These are phyloP conservation scores for Syzygium grande DNA, from an alignment of 345 rosid species.

Conservation along the genomic window DNA sequence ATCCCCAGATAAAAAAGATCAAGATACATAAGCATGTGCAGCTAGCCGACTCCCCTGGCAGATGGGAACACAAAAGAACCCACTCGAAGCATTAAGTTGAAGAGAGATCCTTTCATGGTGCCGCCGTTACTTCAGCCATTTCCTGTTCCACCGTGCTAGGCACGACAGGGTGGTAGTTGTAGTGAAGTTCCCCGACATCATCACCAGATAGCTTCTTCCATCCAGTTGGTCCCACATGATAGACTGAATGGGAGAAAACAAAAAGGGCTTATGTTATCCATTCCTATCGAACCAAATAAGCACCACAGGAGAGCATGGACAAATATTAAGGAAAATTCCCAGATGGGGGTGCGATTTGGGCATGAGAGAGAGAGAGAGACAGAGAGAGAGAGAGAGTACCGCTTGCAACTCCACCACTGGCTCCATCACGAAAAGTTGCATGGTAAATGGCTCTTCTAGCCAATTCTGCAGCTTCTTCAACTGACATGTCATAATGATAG, in stretches of 20 bases:
- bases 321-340: background rate
- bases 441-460: slow-evolving; percentile 96
- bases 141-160: slow-evolving; percentile 71
- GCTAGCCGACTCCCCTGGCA: background rate
- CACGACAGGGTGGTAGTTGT: slow-evolving; percentile 63
- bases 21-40: background rate
- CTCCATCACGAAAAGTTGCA: slow-evolving; percentile 98
- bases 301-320: background rate
- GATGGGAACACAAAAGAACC: background rate
- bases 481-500: slow-evolving; percentile 73
- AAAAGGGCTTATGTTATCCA: background rate
- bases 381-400: slow-evolving; percentile 33
- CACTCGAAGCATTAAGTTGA: background rate
- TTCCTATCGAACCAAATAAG: background rate
- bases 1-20: background rate
- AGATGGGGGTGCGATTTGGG: background rate
- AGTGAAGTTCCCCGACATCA: slow-evolving; percentile 94
- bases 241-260: slow-evolving; percentile 40
- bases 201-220: slow-evolving; percentile 98
- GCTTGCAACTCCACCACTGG: slow-evolving; percentile 99
- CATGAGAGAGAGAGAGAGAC: background rate
- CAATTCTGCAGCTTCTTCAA: slow-evolving; percentile 92
- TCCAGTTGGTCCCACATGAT: slow-evolving; percentile 86
- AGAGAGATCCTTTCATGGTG: slow-evolving; percentile 5
- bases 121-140: slow-evolving; percentile 59